These are phyloP conservation scores for Botrytis sinoallii DNA, from an alignment of 2,329 filamentous ascomycete genomes.

Conservation along the genomic window DNA sequence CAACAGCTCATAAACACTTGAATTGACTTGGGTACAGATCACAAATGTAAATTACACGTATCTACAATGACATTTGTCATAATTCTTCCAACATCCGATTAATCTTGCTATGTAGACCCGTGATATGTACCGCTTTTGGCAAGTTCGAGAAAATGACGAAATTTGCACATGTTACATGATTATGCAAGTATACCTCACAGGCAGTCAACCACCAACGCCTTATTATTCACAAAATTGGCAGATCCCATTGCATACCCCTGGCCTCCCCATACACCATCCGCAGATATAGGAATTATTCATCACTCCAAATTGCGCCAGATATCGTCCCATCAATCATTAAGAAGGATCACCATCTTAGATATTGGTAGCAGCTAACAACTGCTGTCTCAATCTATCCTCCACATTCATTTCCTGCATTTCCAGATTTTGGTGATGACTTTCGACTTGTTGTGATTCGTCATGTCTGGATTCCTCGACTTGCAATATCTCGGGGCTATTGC, in stretches of 20 bases:
- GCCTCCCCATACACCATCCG: neutral
- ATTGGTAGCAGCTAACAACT: constrained; percentile 11
- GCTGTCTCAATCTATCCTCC: constrained; percentile 18
- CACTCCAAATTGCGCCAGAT: neutral
- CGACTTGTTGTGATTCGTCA: neutral
- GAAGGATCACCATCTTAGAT: neutral
- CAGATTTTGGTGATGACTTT: neutral
- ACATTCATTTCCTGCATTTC: constrained; percentile 18
- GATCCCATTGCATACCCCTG: neutral
- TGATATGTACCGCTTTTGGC: neutral
- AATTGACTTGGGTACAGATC: neutral
- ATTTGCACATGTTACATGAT: neutral
- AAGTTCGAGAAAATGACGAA: neutral
- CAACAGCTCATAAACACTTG: neutral
- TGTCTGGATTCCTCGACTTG: constrained; percentile 24
- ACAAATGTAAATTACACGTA: neutral
- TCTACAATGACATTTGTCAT: neutral
- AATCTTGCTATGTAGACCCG: neutral
- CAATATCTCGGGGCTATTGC: constrained; percentile 22
- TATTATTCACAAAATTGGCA: neutral
- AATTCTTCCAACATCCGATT: neutral
- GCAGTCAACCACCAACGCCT: neutral
- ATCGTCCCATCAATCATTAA: neutral
- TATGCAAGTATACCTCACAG: neutral
- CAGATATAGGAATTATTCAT: too few species aligned